Percentiles rank a stretch among this genome's conserved stretches.
Conservation (phyloP, 129 eudicot genomes). For the carrot (Daucus carota) region DNA sequence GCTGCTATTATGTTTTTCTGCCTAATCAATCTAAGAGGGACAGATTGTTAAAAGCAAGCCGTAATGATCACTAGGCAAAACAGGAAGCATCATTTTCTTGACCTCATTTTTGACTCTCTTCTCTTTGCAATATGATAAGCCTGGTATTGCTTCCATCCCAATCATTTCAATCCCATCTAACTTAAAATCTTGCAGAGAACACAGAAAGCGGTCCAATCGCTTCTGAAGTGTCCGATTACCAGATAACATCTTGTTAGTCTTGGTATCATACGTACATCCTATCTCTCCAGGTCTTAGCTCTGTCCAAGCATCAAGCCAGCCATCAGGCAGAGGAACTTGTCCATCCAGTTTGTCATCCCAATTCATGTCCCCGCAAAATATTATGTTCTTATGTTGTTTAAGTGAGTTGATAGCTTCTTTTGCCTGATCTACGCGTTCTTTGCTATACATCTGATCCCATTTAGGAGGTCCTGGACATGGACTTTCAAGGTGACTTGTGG, state of each 20-base stretch:
- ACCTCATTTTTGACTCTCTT: conserved; percentile 47
- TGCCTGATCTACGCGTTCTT: conserved; percentile 82
- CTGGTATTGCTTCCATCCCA: conserved; percentile 72
- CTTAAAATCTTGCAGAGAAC: conserved; percentile 47
- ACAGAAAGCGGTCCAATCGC: conserved; percentile 57
- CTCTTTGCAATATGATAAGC: conserved; percentile 49
- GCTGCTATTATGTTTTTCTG: not conserved
- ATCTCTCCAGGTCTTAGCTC: conserved; percentile 45
- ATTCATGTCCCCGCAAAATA: conserved; percentile 89
- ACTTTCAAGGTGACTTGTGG: conserved; percentile 86
- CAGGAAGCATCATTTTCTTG: conserved; percentile 63
- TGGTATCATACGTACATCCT: conserved; percentile 88
- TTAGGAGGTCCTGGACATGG: conserved; percentile 87
- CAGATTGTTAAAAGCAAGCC: conserved; percentile 68
- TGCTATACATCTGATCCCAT: conserved; percentile 93
- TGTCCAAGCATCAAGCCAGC: conserved; percentile 85
- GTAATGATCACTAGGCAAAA: conserved; percentile 88
- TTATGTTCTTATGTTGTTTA: conserved; percentile 38
- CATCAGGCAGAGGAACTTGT: conserved; percentile 53
- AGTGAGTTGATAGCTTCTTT: conserved; percentile 65
- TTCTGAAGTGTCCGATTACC: conserved; percentile 71
- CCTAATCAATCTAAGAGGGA: conserved; percentile 10
- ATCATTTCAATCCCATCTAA: conserved; percentile 53
- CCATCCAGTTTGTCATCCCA: conserved; percentile 95
- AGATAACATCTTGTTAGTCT: conserved; percentile 69